Conservation (phyloP, 352 stramenopile species). For the Phytopythium helicoides region DNA sequence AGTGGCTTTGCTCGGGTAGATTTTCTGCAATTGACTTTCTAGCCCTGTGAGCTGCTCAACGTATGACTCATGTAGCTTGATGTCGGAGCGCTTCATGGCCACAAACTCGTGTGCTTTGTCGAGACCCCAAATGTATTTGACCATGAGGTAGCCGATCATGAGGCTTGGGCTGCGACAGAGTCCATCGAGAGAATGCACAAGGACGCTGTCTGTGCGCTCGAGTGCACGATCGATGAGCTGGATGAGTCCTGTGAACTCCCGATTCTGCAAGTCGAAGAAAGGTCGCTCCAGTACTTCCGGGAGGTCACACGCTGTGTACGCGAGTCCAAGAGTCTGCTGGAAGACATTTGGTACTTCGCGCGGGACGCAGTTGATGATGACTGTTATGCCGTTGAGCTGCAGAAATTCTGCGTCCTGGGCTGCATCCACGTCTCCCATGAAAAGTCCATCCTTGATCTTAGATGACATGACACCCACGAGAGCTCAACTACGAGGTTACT, state of each 20-base stretch:
- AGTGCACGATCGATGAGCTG: conserved; percentile 80
- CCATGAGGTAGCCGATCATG: conserved; percentile 91
- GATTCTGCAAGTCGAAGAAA: conserved; percentile 84
- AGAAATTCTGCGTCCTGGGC: conserved; percentile 92
- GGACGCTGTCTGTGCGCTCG: conserved; percentile 80
- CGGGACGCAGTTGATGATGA: conserved; percentile 92
- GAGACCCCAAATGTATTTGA: conserved; percentile 91
- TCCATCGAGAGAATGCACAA: conserved; percentile 88
- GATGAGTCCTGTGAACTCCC: conserved; percentile 78
- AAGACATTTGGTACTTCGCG: conserved; percentile 91
- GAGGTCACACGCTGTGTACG: conserved; percentile 76
- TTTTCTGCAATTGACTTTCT: conserved; percentile 60
- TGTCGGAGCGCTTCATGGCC: conserved; percentile 81
- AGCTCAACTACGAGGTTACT: conserved; percentile 1
- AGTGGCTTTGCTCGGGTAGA: conserved; percentile 32
- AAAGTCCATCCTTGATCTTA: conserved; percentile 93
- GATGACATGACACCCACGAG: conserved; percentile 76
- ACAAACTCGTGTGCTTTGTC: conserved; percentile 93
- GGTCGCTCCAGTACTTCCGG: conserved; percentile 60
- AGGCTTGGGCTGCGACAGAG: conserved; percentile 78
- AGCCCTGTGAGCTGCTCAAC: conserved; percentile 69
- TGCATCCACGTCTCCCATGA: conserved; percentile 92
- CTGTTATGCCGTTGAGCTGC: conserved; percentile 91
- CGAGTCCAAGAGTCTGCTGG: conserved; percentile 79
- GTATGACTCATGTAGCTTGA: conserved; percentile 80